These are phyloP conservation scores for Mortierella sp. DNA, from an alignment of 371 early-diverging fungal genomes.

Conservation along the genomic window DNA sequence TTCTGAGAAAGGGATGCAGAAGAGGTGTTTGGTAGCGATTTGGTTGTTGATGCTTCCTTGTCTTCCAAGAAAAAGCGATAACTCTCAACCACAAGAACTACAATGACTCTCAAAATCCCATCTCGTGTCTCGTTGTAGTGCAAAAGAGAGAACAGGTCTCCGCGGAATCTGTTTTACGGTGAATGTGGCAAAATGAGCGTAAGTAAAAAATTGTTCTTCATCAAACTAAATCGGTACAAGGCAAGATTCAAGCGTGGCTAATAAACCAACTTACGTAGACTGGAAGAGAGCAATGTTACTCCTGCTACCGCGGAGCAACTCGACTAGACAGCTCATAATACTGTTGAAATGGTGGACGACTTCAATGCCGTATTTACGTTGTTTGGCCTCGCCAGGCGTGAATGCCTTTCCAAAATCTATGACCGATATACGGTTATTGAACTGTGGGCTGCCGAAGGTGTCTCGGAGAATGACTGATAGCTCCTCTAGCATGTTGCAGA, in stretches of 20 bases:
- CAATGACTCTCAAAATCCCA: slow-evolving; percentile 65
- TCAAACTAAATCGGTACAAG: neutral
- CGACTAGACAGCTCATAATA: slow-evolving; percentile 66
- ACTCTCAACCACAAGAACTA: slow-evolving; percentile 65
- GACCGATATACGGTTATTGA: slow-evolving; percentile 57
- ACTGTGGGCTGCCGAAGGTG: slow-evolving; percentile 57
- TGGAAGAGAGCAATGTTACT: slow-evolving; percentile 56
- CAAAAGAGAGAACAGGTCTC: slow-evolving; percentile 70
- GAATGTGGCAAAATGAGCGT: neutral
- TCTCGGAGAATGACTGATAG: slow-evolving; percentile 61
- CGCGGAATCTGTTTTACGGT: slow-evolving; percentile 54
- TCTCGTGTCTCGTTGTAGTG: slow-evolving; percentile 67
- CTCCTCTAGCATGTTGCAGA: slow-evolving; percentile 70
- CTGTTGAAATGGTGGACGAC: slow-evolving; percentile 65
- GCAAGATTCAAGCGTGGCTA: neutral
- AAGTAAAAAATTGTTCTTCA: neutral
- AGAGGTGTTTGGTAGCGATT: slow-evolving; percentile 26
- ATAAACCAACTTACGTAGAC: slow-evolving; percentile 48
- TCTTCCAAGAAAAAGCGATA: slow-evolving; percentile 52
- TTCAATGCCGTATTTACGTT: slow-evolving; percentile 61
- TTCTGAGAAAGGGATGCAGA: slow-evolving; percentile 24
- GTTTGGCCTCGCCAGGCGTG: slow-evolving; percentile 32
- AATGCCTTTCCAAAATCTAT: slow-evolving; percentile 54
- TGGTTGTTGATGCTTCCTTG: slow-evolving; percentile 28
- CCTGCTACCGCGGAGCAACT: slow-evolving; percentile 55